Conservation (phyloP, 768 basidiomycete genomes). For the Xerocomellus amylosporus region DNA sequence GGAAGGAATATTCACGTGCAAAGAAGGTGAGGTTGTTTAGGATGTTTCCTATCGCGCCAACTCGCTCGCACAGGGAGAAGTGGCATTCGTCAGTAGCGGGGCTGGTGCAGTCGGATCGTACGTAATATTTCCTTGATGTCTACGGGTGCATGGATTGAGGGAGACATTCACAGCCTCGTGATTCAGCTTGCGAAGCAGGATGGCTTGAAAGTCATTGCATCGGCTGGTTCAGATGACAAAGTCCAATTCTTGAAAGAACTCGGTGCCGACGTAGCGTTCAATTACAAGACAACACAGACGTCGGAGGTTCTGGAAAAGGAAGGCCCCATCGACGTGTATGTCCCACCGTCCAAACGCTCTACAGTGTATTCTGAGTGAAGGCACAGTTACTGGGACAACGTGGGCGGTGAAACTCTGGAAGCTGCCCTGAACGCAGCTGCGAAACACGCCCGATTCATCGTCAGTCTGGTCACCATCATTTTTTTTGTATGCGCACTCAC, state of each 20-base stretch:
- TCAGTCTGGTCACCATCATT: slow-evolving; percentile 8
- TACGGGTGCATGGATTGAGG: neutral
- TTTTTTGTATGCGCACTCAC: neutral
- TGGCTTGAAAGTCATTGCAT: slow-evolving; percentile 66
- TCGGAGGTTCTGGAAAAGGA: slow-evolving; percentile 51
- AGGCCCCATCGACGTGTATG: slow-evolving; percentile 53
- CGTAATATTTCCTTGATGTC: slow-evolving; percentile 17
- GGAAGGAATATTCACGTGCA: slow-evolving; percentile 17
- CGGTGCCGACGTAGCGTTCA: slow-evolving; percentile 71
- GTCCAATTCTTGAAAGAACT: slow-evolving; percentile 56
- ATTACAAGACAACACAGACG: slow-evolving; percentile 63
- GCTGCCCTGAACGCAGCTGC: slow-evolving; percentile 49
- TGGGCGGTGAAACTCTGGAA: slow-evolving; percentile 60
- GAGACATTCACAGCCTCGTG: slow-evolving; percentile 34
- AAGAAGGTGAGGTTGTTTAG: slow-evolving; percentile 22
- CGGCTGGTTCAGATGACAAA: slow-evolving; percentile 73
- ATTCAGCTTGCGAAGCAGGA: slow-evolving; percentile 51
- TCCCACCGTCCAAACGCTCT: neutral
- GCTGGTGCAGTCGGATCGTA: slow-evolving; percentile 58
- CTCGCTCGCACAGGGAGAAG: slow-evolving; percentile 39
- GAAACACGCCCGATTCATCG: slow-evolving; percentile 46
- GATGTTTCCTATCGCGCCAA: no score
- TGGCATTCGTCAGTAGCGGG: slow-evolving; percentile 47
- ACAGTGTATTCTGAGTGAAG: neutral
- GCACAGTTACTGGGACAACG: slow-evolving; percentile 41